These are phyloP conservation scores for Termitomyces sp. DNA, from an alignment of 768 basidiomycete genomes.

Conservation along the genomic window DNA sequence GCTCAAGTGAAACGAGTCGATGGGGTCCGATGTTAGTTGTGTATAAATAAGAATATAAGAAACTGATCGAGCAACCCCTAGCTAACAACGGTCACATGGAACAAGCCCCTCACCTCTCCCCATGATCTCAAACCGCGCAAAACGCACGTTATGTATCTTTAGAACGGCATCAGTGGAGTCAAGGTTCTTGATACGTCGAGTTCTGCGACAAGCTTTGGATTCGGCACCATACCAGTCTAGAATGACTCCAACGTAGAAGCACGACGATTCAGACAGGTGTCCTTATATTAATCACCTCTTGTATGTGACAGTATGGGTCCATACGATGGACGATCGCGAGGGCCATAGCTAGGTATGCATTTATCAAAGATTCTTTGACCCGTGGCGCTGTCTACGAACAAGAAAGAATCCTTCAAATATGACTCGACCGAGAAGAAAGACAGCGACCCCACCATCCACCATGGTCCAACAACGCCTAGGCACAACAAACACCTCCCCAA, in stretches of 20 bases:
- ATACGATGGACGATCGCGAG: neutral
- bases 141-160: neutral
- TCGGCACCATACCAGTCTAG: too few relatives aligned
- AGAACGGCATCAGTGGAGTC: neutral
- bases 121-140: too few relatives aligned
- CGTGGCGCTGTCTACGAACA: neutral
- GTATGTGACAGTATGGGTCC: slow-evolving; percentile 1
- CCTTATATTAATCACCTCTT: neutral
- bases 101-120: neutral
- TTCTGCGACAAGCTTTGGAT: neutral
- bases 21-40: neutral
- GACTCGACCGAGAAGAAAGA: slow-evolving; percentile 1
- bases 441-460: neutral
- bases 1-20: neutral
- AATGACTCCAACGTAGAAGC: too few relatives aligned
- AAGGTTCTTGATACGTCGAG: neutral
- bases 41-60: neutral
- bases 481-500: neutral
- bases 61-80: too few relatives aligned
- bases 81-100: neutral
- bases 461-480: neutral
- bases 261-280: neutral
- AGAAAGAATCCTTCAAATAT: neutral
- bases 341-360: neutral
- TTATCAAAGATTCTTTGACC: neutral